phyloP scores from a whole-genome alignment of 306 rosid genomes.

The Carpinus viminea region DNA sequence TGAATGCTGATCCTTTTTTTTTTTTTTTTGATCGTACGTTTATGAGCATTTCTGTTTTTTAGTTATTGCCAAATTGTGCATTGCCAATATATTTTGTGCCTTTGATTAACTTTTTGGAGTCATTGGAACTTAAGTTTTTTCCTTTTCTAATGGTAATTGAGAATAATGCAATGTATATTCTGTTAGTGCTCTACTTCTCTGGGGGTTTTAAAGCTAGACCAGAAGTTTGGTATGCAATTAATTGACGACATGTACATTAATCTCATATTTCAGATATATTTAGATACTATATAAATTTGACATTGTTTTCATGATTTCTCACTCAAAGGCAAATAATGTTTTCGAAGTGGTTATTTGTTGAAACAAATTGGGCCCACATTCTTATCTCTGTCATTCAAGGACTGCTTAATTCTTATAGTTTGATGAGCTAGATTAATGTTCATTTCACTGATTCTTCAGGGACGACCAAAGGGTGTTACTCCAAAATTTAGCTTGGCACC shows the following conservation, averaged over 20 bases:
- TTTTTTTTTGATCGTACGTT: background rate
- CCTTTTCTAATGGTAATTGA: constrained; percentile 10
- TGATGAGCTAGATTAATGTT: constrained; percentile 29
- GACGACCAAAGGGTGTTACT: constrained; percentile 97
- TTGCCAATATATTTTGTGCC: background rate
- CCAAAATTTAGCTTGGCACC: constrained; percentile 95
- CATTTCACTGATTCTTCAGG: constrained; percentile 57
- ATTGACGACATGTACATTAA: background rate
- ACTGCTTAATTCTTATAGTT: constrained; percentile 4
- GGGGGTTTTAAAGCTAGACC: constrained; percentile 10
- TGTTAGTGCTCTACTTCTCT: background rate
- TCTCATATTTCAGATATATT: background rate
- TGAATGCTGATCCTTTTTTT: background rate
- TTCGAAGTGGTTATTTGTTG: background rate
- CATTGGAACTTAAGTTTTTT: background rate
- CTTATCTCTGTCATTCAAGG: background rate
- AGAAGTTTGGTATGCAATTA: background rate
- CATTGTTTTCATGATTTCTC: background rate
- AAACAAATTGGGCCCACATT: background rate
- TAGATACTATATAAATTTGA: background rate
- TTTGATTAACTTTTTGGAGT: background rate
- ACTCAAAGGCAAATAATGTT: background rate
- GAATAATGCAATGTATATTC: background rate
- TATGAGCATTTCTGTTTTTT: background rate
- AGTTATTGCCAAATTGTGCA: background rate